Conservation (phyloP, 192 early-diverging fungal genomes). For the Funneliformis geosporum region DNA sequence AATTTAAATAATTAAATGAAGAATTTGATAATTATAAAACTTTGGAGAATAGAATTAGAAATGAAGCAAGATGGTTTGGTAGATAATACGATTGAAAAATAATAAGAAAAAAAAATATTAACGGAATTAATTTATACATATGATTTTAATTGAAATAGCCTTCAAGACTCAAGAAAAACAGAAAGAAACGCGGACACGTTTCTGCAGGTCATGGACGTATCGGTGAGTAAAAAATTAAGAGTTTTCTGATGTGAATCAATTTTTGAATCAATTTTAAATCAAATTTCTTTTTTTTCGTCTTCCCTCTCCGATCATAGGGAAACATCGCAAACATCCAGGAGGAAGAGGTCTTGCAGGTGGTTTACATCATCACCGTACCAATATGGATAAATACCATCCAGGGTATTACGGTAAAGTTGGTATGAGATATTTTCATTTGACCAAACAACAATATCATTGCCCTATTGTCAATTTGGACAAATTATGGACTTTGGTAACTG, state of each 20-base stretch:
- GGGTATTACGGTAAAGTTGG: constrained; percentile 99
- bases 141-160: constrained; percentile 49
- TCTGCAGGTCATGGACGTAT: constrained; percentile 99
- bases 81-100: not conserved
- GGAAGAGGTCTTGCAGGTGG: constrained; percentile 99
- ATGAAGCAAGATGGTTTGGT: not conserved
- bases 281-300: not conserved
- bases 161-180: constrained; percentile 81
- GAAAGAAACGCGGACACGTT: constrained; percentile 99
- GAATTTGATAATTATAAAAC: not conserved
- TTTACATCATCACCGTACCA: constrained; percentile 99
- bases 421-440: constrained; percentile 99
- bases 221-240: constrained; percentile 52
- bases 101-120: too few relatives aligned
- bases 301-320: constrained; percentile 50
- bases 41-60: not conserved
- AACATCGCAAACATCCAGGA: constrained; percentile 99
- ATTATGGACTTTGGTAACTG: constrained; percentile 88
- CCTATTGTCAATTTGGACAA: constrained; percentile 93
- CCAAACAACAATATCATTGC: constrained; percentile 82
- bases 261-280: not conserved
- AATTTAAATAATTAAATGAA: too few relatives aligned
- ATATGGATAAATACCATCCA: constrained; percentile 99
- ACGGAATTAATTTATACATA: too few relatives aligned
- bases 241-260: not conserved